phyloP scores from a whole-genome alignment of 2,329 filamentous ascomycete species.

The Penicillium griseofulvum region DNA sequence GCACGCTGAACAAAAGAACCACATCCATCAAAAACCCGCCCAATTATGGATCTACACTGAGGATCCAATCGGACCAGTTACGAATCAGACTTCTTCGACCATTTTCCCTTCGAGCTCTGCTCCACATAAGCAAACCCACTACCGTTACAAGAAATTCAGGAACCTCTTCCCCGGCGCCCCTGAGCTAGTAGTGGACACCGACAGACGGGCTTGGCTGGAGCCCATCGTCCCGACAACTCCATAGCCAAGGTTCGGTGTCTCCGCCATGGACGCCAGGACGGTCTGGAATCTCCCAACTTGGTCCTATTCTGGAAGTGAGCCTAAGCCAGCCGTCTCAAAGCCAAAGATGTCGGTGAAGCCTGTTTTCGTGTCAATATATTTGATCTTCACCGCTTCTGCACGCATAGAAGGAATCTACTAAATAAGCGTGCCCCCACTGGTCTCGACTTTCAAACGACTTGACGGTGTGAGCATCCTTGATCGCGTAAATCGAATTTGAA shows the following conservation, averaged over 20 bases:
- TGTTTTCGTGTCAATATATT: conserved; percentile 6
- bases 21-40: conserved; percentile 6
- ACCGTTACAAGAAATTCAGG: conserved; percentile 33
- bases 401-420: not conserved
- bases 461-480: conserved; percentile 5
- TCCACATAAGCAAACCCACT: conserved; percentile 18
- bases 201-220: conserved; percentile 20
- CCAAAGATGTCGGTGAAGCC: conserved; percentile 24
- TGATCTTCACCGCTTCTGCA: conserved; percentile 21
- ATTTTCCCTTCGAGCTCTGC: conserved; percentile 3
- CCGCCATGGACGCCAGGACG: conserved; percentile 16
- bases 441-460: conserved; percentile 1
- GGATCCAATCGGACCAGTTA: conserved; percentile 20
- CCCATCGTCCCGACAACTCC: conserved; percentile 25
- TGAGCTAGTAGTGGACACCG: conserved; percentile 31
- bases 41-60: conserved; percentile 23
- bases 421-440: conserved; percentile 1
- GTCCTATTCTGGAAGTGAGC: not conserved
- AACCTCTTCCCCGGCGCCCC: conserved; percentile 33
- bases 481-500: not conserved
- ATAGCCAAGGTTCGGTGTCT: conserved; percentile 6
- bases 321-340: conserved; percentile 4
- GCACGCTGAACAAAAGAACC: conserved; percentile 3
- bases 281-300: conserved; percentile 19
- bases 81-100: conserved; percentile 11